Conservation (phyloP, 2,329 filamentous ascomycete species). For the Colletotrichum melonis region DNA sequence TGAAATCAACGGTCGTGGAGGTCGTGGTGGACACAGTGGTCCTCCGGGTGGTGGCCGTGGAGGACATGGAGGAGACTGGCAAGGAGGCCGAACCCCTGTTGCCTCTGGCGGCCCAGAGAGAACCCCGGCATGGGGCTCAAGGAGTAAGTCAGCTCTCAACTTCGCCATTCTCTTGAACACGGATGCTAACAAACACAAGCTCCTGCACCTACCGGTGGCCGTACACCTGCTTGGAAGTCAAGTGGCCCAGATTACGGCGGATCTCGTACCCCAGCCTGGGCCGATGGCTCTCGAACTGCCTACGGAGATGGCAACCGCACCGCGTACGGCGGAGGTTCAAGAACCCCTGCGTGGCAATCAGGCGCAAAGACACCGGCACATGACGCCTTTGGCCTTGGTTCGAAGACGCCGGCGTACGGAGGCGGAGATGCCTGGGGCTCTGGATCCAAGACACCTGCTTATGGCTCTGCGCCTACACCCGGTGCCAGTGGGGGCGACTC, state of each 20-base stretch:
- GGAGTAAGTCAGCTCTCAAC: slow-evolving; percentile 64
- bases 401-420: slow-evolving; percentile 75
- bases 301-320: slow-evolving; percentile 81
- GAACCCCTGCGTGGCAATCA: slow-evolving; percentile 83
- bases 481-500: slow-evolving; percentile 68
- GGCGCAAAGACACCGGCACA: slow-evolving; percentile 78
- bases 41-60: slow-evolving; percentile 54
- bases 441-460: slow-evolving; percentile 83
- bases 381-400: slow-evolving; percentile 73
- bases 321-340: slow-evolving; percentile 78
- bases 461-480: slow-evolving; percentile 69
- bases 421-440: slow-evolving; percentile 70
- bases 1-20: slow-evolving; percentile 69
- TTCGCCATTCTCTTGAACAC: slow-evolving; percentile 5
- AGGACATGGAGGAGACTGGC: slow-evolving; percentile 64
- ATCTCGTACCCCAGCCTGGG: slow-evolving; percentile 77
- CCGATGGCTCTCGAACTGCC: slow-evolving; percentile 73
- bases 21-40: slow-evolving; percentile 58
- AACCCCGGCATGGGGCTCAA: slow-evolving; percentile 81
- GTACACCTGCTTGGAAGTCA: slow-evolving; percentile 72
- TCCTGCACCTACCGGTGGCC: slow-evolving; percentile 64
- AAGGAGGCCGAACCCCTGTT: slow-evolving; percentile 76
- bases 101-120: slow-evolving; percentile 70
- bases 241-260: slow-evolving; percentile 60
- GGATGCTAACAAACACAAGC: slow-evolving; percentile 54